phyloP scores from a whole-genome alignment of 1,139 yeast species.

The Sporopachydermia cereana region DNA sequence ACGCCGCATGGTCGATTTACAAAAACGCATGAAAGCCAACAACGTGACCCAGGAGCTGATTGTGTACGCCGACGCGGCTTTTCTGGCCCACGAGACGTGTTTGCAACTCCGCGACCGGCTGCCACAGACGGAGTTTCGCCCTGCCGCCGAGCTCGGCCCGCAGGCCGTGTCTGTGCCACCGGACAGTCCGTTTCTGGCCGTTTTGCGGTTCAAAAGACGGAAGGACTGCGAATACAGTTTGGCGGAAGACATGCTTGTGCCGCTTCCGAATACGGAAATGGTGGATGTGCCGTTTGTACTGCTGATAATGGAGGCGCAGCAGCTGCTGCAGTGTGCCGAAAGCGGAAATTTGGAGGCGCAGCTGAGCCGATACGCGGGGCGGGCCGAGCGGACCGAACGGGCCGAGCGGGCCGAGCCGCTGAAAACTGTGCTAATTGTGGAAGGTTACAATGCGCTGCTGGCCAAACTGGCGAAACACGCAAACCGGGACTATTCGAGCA shows the following conservation, averaged over 20 bases:
- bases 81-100: not conserved
- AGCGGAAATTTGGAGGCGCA: not conserved
- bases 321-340: not conserved
- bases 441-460: constrained; percentile 14
- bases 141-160: not conserved
- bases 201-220: not conserved
- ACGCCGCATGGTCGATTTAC: not conserved
- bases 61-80: not conserved
- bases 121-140: not conserved
- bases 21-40: not conserved
- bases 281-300: not conserved
- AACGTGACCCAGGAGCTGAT: not conserved
- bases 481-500: constrained; percentile 13
- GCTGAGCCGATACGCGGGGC: not conserved
- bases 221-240: not conserved
- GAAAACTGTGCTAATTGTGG: constrained; percentile 11
- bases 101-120: not conserved
- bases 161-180: too few relatives aligned
- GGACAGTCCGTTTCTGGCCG: not conserved
- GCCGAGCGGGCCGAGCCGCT: too few relatives aligned
- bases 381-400: not conserved
- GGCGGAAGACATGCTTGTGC: not conserved
- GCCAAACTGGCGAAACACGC: constrained; percentile 12
- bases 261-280: not conserved
- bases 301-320: not conserved